These are phyloP conservation scores for Cairneyella variabilis DNA, from an alignment of 495 filamentous ascomycete species.

Conservation along the genomic window DNA sequence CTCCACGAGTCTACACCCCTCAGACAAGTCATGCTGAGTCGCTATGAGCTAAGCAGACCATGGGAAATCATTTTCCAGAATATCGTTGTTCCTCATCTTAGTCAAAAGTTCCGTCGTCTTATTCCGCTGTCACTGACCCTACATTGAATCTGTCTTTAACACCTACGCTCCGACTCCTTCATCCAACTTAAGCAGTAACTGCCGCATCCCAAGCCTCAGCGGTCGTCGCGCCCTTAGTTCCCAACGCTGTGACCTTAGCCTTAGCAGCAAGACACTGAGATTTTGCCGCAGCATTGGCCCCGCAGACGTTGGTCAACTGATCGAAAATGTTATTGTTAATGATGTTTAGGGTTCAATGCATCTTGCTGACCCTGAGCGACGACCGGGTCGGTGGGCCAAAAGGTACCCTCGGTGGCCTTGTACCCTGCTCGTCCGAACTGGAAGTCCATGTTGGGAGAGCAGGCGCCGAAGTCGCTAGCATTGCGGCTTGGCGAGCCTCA, in stretches of 20 bases:
- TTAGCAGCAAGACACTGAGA: constrained; percentile 37
- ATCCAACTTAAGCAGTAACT: neutral
- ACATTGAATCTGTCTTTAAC: too few species aligned
- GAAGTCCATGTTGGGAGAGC: constrained; percentile 51
- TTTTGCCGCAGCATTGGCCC: constrained; percentile 36
- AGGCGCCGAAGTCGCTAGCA: constrained; percentile 37
- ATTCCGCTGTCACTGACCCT: too few species aligned
- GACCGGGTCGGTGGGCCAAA: constrained; percentile 44
- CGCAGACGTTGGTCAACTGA: constrained; percentile 40
- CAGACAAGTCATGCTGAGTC: too few species aligned
- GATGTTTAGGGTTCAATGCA: constrained; percentile 57
- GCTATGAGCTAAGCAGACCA: too few species aligned
- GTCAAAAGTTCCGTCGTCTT: too few species aligned
- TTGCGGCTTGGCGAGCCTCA: neutral
- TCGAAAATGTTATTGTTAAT: constrained; percentile 62
- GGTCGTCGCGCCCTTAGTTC: constrained; percentile 25
- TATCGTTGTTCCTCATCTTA: too few species aligned
- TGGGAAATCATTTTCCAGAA: too few species aligned
- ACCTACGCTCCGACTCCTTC: neutral
- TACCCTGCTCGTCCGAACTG: constrained; percentile 41
- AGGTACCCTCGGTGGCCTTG: constrained; percentile 45
- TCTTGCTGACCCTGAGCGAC: constrained; percentile 46
- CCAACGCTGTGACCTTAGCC: constrained; percentile 24
- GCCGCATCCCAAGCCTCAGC: neutral
- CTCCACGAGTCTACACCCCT: too few species aligned